Evolutionary conservation across 2,329 filamentous ascomycete genomes (phyloP), one percentile per base, ranked within the genome.

Genomic region (Beauveria rudraprayagi): DNA sequence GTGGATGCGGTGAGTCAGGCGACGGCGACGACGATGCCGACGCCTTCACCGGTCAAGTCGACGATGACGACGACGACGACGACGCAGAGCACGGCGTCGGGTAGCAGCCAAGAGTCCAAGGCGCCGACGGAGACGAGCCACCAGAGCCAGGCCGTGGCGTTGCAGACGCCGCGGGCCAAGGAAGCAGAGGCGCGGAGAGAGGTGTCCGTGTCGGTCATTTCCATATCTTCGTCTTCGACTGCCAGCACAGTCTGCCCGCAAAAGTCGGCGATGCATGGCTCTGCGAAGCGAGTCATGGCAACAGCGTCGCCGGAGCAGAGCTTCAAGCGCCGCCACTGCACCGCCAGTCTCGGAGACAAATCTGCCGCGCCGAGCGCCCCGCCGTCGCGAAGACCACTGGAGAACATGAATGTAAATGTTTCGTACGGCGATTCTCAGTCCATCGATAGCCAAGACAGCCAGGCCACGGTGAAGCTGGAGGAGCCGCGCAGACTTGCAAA

Each of bases 1-100:
- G 70, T 77, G 19, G 79, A 83, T 62, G 70, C 74, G 7, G 64
- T 67, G 17, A 83, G 76, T 52, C 80, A 84, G 64, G 70, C 74
- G 41, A 80, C 77, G 1, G 70, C 71, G 46, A 74, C 75, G 1
- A 73, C 73, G 17, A 69, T 70, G 63, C 67, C 68, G 52, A 72
- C 73, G 1, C 70, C 73, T 5, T 75, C 73, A 10, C 73, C 71
- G 22, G 65, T 58, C 43, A 68, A 62, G 40, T 14, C 11, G 10
- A 34, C 30, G 52, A 65, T 63, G 40, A 34, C 30, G 30, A 34
- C 30, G 10, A 34, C 30, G 52, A 34, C 30, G 8, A 34, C 30
- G 34, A 71, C 70, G 17, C 69, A 70, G 53, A 56, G 43, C n/a
- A 48, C 50, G 34, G 41, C 41, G 19, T 47, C 26, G 34, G 47